Percentiles rank a stretch among this genome's conserved stretches.
Conservation (phyloP, 345 rosid genomes). For the Gossypium longicalyx region DNA sequence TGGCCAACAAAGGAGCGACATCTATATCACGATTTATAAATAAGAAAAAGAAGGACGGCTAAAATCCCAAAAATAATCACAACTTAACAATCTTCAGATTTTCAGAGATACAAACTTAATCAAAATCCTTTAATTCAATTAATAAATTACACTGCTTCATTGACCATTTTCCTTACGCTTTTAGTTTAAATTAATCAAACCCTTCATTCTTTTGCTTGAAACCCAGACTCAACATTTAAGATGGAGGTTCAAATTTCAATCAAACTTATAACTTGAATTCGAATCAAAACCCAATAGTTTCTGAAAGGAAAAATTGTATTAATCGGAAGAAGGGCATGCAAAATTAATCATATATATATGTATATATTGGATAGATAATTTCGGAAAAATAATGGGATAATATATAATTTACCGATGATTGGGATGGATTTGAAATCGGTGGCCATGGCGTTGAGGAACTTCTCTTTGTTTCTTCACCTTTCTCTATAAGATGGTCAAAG, state of each 20-base stretch:
- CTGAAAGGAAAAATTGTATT: neutral
- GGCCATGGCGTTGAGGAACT: neutral
- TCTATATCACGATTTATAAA: constrained; percentile 32
- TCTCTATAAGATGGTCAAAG: neutral
- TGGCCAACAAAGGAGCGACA: constrained; percentile 51
- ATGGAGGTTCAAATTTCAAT: neutral
- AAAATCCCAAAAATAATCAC: neutral
- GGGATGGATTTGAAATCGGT: constrained; percentile 5
- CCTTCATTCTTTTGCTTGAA: neutral
- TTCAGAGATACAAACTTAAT: neutral
- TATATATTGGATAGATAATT: neutral
- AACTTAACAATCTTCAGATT: neutral
- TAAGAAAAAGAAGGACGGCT: neutral
- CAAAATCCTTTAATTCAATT: neutral
- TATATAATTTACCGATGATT: neutral
- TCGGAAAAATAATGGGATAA: constrained; percentile 20
- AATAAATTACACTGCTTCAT: neutral
- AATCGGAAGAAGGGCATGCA: neutral
- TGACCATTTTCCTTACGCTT: neutral
- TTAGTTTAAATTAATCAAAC: neutral
- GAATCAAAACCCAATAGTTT: neutral
- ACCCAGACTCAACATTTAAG: neutral
- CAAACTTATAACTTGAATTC: neutral
- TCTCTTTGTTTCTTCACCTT: neutral
- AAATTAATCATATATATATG: neutral